Evolutionary conservation across 140 eudicot species (phyloP).

Genomic region (Bidens hawaiensis): DNA sequence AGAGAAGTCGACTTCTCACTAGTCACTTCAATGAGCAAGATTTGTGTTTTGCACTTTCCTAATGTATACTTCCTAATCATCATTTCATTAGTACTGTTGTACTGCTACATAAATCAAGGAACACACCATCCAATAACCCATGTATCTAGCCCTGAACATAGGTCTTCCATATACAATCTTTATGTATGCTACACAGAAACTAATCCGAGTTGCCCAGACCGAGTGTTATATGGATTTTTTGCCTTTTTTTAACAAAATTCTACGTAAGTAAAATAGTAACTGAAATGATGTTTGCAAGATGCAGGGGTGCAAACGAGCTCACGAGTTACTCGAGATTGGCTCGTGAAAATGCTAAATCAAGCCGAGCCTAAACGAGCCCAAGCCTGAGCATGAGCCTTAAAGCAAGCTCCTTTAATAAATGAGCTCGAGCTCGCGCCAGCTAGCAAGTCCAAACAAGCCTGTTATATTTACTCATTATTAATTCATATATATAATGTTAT

Average conservation of each 20-base stretch:
- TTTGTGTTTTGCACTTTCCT: background rate
- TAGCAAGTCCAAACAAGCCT: no score
- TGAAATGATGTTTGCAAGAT: background rate
- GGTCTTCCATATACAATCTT: background rate
- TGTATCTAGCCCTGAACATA: background rate
- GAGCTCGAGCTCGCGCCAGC: no score
- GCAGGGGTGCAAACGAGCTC: no score
- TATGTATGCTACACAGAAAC: background rate
- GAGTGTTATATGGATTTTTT: background rate
- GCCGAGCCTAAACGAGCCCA: no score
- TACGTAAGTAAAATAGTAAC: background rate
- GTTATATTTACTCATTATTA: no score
- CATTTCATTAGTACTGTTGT: background rate
- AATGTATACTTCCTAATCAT: background rate
- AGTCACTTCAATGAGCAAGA: background rate
- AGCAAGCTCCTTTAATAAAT: no score
- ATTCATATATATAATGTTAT: no score
- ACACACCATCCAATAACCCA: background rate
- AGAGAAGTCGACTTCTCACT: background rate
- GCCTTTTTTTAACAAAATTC: background rate
- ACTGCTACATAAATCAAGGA: background rate
- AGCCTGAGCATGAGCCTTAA: no score
- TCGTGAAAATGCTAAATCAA: no score
- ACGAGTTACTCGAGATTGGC: no score
- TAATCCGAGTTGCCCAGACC: background rate